Base-by-base conservation (phyloP, 331 rosid genomes). In the Dryas integrifolia region DNA sequence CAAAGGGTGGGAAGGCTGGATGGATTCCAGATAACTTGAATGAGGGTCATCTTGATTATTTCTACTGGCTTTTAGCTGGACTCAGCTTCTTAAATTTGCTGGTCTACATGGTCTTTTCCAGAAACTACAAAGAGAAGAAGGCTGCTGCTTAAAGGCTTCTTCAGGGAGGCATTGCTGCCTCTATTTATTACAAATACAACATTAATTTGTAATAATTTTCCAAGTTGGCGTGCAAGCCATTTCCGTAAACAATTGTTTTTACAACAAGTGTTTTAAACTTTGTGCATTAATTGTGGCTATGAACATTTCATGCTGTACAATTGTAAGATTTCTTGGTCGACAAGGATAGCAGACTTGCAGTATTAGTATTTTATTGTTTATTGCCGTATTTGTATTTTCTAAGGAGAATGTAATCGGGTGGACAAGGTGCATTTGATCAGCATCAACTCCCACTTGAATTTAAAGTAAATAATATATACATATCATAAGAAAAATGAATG, bases 61-160 rank as follows among this genome's bases (percentile, higher is more conserved):
- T 82, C 41, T 82, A 73, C 73, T 82, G 80, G 85, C 82, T 82
- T 69, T 46, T 82, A 58, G 82, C 82, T 3, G 79, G 66, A 49
- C 72, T 77, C 60, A 63, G 81, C 67, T 57, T 77, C 50, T 48
- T 70, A 5, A 77, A 77, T 63, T 26, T 77, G 46, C 1, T 64
- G 77, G 77, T 71, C 13, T 77, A 71, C 70, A 56, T 70, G n/a
- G 6, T 71, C 11, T 77, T 62, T 71, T 47, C 81, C 67, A 44
- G 38, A 53, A 70, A 7, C 13, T 77, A 77, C 46, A 63, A 53
- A 43, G 62, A 77, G 21, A 77, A 77, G 67, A 70, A 63, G 51
- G 72, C 67, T 24, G n/a, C 11, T 35, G 53, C 65, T 44, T 67
- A 55, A 67, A 24, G 24, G n/a, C 0, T 53, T 47, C 72, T 13